Evolutionary conservation across 768 basidiomycete species (phyloP).

Genomic region (Clitopilus passeckerianus): DNA sequence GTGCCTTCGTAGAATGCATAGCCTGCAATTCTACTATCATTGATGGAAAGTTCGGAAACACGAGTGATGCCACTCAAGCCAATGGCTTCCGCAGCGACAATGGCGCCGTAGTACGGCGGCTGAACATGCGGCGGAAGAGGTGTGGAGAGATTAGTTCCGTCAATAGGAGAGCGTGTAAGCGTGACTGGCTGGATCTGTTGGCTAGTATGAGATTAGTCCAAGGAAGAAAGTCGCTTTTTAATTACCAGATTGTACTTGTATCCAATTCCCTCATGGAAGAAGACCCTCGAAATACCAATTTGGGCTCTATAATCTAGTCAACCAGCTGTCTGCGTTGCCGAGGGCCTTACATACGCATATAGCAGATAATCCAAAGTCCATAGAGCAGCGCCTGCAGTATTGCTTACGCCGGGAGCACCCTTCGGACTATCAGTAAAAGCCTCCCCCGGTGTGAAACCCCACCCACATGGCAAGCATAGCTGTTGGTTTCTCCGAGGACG

Average conservation of each 20-base stretch:
- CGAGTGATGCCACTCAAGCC: conserved; percentile 35
- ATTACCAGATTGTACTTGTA: conserved; percentile 67
- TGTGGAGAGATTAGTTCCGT: conserved; percentile 43
- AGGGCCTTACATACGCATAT: conserved; percentile 33
- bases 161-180: conserved; percentile 51
- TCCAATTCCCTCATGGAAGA: conserved; percentile 67
- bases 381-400: conserved; percentile 65
- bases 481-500: conserved; percentile 61
- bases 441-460: background rate
- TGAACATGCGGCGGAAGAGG: conserved; percentile 60
- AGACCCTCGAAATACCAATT: conserved; percentile 47
- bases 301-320: conserved; percentile 8
- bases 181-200: conserved; percentile 58
- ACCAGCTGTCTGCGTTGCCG: background rate
- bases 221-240: background rate
- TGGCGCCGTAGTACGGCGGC: conserved; percentile 60
- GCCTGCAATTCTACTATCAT: conserved; percentile 44
- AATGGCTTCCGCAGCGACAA: conserved; percentile 56
- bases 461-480: conserved; percentile 39
- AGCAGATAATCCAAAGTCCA: conserved; percentile 67
- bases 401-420: conserved; percentile 55
- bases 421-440: conserved; percentile 7
- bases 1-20: conserved; percentile 57
- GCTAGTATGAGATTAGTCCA: background rate
- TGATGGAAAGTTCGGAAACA: conserved; percentile 42